phyloP scores from a whole-genome alignment of 768 basidiomycete genomes.

The Dendrothele bispora region DNA sequence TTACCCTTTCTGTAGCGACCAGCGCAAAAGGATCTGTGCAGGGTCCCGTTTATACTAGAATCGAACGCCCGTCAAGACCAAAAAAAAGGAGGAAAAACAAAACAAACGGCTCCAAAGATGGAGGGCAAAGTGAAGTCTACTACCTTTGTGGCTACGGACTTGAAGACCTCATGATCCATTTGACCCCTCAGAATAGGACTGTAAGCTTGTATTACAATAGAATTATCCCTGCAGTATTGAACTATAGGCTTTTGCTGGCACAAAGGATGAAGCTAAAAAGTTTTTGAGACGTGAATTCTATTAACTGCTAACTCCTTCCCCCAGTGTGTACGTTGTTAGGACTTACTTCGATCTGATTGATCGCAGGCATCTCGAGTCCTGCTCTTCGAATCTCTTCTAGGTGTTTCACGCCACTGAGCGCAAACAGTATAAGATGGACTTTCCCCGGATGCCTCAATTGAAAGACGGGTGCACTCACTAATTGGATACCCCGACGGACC shows the following conservation, averaged over 20 bases:
- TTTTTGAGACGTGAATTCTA: too few relatives aligned
- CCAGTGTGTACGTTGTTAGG: not conserved
- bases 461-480: slow-evolving; percentile 49
- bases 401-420: slow-evolving; percentile 64
- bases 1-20: slow-evolving; percentile 86
- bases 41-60: slow-evolving; percentile 56
- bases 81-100: not conserved
- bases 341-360: slow-evolving; percentile 81
- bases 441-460: not conserved
- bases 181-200: slow-evolving; percentile 70
- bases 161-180: slow-evolving; percentile 54
- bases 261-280: slow-evolving; percentile 69
- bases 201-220: slow-evolving; percentile 72
- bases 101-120: too few relatives aligned
- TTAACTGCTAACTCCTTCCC: slow-evolving; percentile 4
- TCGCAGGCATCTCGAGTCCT: slow-evolving; percentile 62
- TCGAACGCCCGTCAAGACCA: not conserved
- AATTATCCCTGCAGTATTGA: slow-evolving; percentile 62
- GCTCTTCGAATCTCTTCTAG: slow-evolving; percentile 70
- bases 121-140: too few relatives aligned
- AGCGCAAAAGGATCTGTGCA: slow-evolving; percentile 84
- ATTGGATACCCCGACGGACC: slow-evolving; percentile 80
- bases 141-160: slow-evolving; percentile 61
- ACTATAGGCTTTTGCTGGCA: slow-evolving; percentile 83
- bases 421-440: not conserved